Evolutionary conservation across 1,284 basidiomycete species (phyloP), one percentile per base, ranked within the genome.

Genomic region (Rugosomyces carneus): DNA sequence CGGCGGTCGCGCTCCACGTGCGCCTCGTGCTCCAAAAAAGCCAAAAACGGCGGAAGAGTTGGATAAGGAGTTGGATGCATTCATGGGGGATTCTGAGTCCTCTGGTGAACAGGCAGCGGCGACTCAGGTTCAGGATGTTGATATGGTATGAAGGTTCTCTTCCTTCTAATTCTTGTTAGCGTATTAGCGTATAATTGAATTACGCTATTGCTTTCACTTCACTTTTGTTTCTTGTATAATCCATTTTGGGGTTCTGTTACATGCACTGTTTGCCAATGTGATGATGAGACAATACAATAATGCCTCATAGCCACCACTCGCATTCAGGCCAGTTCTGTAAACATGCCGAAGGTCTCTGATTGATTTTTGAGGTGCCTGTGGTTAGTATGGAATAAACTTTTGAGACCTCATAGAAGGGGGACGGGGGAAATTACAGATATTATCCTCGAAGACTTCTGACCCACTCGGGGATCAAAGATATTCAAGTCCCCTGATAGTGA

Each of bases 301-400:
- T 93, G 92, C 89, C 89, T 53, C 75, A 87, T 63, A 90, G 85
- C 58, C 92, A 93, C 61, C 95, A 97, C 67, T 95, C 92, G 8
- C 94, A 98, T 62, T 97, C 93, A 5, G 95, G 95, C 24, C 85
- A 96, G 61, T 99, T 97, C 69, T 98, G 95, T 72, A 85, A 81
- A 53, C 96, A 99, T 63, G 95, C 93, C 6, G 62, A 65, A 2
- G 84, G 87, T 4, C 72, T 74, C 0, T 75, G 56, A 95, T 76
- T 1, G 87, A 68, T 62, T 84, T 91, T 65, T 89, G 88, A 5
- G 90, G 81, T 3, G 81, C 89, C 84, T 89, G n/a, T n/a, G n/a
- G n/a, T n/a, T n/a, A n/a, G n/a, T n/a, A n/a, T n/a, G n/a, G n/a
- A n/a, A n/a, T n/a, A n/a, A n/a, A n/a, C n/a, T n/a, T n/a, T n/a